These are phyloP conservation scores for Vanrija sp. DNA, from an alignment of 1,284 basidiomycete genomes.

Conservation along the genomic window DNA sequence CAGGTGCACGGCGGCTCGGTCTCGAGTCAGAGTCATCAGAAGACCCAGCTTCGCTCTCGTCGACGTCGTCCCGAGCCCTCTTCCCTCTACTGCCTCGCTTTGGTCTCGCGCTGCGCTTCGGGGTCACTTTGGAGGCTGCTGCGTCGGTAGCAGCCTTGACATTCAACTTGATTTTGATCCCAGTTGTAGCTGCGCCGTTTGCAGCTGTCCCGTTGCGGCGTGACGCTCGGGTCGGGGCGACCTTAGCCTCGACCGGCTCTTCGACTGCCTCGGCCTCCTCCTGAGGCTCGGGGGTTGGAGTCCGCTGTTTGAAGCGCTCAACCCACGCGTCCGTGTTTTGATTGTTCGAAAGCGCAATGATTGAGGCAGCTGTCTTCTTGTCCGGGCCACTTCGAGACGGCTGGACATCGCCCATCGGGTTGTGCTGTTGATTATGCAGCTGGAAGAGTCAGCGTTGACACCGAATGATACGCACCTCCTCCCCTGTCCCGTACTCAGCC, in stretches of 20 bases:
- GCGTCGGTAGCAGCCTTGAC: too few species aligned
- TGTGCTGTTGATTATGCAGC: slow-evolving; percentile 32
- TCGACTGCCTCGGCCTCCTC: background rate
- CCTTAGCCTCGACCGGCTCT: background rate
- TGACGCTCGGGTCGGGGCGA: too few species aligned
- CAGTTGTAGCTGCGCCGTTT: too few species aligned
- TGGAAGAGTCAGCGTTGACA: slow-evolving; percentile 6
- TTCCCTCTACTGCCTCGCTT: background rate
- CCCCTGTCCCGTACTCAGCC: slow-evolving; percentile 65
- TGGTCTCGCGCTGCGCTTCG: background rate
- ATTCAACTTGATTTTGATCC: too few species aligned
- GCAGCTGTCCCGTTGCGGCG: too few species aligned
- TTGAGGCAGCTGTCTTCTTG: slow-evolving; percentile 19
- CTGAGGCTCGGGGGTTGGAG: background rate
- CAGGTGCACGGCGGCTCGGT: background rate
- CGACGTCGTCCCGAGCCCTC: slow-evolving; percentile 8
- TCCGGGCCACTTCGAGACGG: too few species aligned
- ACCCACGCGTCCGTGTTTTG: slow-evolving; percentile 19
- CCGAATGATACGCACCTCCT: slow-evolving; percentile 26
- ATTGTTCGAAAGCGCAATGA: slow-evolving; percentile 29
- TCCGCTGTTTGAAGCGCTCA: background rate
- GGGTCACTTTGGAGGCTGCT: too few species aligned
- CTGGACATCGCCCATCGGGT: slow-evolving; percentile 29
- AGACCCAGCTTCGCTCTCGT: slow-evolving; percentile 11
- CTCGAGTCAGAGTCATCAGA: slow-evolving; percentile 3